Base-by-base conservation (phyloP, 2,329 filamentous ascomycete genomes). In the Teratosphaeria zuluensis region DNA sequence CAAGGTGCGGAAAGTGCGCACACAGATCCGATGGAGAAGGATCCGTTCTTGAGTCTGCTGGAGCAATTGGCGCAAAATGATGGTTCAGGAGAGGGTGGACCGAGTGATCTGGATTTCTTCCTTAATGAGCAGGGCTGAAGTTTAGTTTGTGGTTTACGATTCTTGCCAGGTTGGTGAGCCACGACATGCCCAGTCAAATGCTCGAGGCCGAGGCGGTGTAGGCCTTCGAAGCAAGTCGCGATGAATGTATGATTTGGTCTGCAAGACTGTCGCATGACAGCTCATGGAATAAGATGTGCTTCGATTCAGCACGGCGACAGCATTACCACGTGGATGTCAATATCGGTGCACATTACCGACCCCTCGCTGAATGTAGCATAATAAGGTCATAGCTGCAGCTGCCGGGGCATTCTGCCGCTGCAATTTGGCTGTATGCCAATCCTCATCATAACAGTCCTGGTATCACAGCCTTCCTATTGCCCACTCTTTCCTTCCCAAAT, bases 21-120 rank as follows among this genome's bases (percentile, higher is more conserved):
- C 55, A 75, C 74, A 24, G 76, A 76, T 60, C 33, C 30, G 7
- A 28, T n/a, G 19, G 58, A 60, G 64, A 91, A 89, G 65, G 90
- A 94, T 68, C 89, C 89, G 0, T 94, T 95, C 68, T 73, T 94
- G 48, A 88, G 83, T 61, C 74, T 94, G 51, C 75, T 94, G 38
- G 89, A 94, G 70, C 89, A 94, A 73, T 78, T 94, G 59, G 89
- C 89, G 0, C 89, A 94, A 72, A 91, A 90, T 66, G 89, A 92
- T 72, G 82, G 88, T 72, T 78, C 79, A 51, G 78, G 82, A 56
- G 60, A 65, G 30, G 88, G 86, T 0, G 82, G 85, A 9, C 87
- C 86, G 12, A 86, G 81, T 63, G 89, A 92, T 68, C 75, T 94
- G 66, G 89, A 92, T 70, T 92, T 90, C 73, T 92, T 92, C 68